phyloP scores from a whole-genome alignment of 257 asterid genomes.

The Paraleonurus japonicus region DNA sequence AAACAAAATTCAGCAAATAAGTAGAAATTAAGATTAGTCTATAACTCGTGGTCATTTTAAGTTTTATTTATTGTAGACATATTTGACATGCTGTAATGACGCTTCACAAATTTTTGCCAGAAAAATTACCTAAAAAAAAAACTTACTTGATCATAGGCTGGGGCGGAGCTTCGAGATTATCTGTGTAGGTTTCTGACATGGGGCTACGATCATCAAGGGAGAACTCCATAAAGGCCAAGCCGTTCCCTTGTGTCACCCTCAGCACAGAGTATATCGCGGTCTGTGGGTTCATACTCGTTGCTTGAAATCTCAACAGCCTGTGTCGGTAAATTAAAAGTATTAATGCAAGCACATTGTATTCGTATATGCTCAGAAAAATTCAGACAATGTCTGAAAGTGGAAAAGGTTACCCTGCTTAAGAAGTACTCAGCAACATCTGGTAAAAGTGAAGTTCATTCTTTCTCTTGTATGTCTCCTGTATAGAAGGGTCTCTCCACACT shows the following conservation, averaged over 20 bases:
- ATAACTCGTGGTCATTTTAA: not conserved
- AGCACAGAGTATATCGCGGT: slow-evolving; percentile 70
- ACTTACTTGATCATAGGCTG: slow-evolving; percentile 65
- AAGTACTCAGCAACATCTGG: slow-evolving; percentile 88
- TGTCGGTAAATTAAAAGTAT: not conserved
- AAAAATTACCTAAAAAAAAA: not conserved
- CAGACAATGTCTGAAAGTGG: not conserved
- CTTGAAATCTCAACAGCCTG: slow-evolving; percentile 94
- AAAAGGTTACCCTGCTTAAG: slow-evolving; percentile 65
- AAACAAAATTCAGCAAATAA: not conserved
- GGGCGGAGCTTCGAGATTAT: slow-evolving; percentile 58
- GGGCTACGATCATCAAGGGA: slow-evolving; percentile 86
- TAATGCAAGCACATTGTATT: not conserved
- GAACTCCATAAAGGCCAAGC: slow-evolving; percentile 88
- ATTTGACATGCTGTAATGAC: slow-evolving; percentile 1
- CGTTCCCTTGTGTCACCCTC: slow-evolving; percentile 85
- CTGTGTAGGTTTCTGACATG: slow-evolving; percentile 79
- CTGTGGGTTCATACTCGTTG: slow-evolving; percentile 83
- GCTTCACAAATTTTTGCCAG: too few species aligned
- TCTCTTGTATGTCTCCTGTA: slow-evolving; percentile 78
- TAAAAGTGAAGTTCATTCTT: slow-evolving; percentile 77
- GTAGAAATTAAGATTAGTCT: not conserved
- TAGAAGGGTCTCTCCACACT: slow-evolving; percentile 83
- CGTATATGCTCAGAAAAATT: not conserved
- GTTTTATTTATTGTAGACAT: not conserved